A percentile compares a stretch with the other conserved stretches of the same genome.
These are phyloP conservation scores for Schizochytrium sp. DNA, from an alignment of 108 stramenopile species.

Conservation along the genomic window DNA sequence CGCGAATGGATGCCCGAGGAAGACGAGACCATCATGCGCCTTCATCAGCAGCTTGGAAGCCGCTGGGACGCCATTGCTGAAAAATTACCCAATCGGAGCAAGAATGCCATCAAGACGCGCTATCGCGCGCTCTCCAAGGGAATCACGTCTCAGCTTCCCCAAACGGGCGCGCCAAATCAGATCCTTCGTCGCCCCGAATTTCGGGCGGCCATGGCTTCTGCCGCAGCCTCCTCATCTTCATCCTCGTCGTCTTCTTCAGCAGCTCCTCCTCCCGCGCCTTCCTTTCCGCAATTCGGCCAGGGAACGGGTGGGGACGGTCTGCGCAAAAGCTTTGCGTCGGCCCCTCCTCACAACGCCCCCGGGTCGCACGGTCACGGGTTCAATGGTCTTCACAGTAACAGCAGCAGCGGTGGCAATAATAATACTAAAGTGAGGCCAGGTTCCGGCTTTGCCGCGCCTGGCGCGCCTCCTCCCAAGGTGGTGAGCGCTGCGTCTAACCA, in stretches of 20 bases:
- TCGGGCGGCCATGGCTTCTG: neutral
- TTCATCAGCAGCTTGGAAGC: neutral
- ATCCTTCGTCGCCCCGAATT: neutral
- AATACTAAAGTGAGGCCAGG: too few relatives aligned
- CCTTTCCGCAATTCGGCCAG: neutral
- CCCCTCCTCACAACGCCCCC: neutral
- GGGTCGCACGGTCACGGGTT: neutral
- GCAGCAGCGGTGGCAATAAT: neutral
- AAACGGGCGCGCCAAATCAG: neutral
- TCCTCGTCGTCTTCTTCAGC: neutral
- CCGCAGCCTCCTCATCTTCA: neutral
- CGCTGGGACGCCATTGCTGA: slow-evolving; percentile 7
- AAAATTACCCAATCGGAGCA: neutral
- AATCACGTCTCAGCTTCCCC: neutral
- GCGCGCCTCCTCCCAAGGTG: neutral
- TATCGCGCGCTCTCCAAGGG: neutral
- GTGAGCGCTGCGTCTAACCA: neutral
- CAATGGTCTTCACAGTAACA: neutral
- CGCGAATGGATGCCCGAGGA: slow-evolving; percentile 17
- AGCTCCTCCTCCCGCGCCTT: neutral
- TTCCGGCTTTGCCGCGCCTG: too few relatives aligned
- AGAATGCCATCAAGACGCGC: slow-evolving; percentile 10
- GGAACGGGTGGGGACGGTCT: neutral
- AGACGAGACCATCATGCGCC: neutral
- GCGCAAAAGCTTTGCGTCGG: neutral